phyloP scores from a whole-genome alignment of 495 filamentous ascomycete species.

The Neurospora sublineolata region DNA sequence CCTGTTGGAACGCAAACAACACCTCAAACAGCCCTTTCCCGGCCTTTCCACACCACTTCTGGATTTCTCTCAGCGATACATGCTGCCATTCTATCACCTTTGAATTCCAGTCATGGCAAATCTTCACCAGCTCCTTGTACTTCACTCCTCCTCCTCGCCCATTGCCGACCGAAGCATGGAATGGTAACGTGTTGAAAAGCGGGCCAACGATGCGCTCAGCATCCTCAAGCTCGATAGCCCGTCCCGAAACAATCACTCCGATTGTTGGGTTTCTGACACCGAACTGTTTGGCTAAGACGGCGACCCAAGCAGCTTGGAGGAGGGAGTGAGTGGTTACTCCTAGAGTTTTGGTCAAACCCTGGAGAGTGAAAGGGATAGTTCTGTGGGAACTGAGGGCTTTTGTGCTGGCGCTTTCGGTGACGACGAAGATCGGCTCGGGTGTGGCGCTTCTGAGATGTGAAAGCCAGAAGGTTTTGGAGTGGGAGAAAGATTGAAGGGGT shows the following conservation, averaged over 20 bases:
- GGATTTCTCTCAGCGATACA: conserved; percentile 58
- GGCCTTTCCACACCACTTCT: conserved; percentile 50
- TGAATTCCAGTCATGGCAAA: conserved; percentile 52
- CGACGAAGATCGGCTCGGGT: conserved; percentile 21
- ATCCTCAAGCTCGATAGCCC: conserved; percentile 51
- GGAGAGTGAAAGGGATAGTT: conserved; percentile 23
- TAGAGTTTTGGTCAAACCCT: conserved; percentile 39
- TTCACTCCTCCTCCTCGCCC: too few species aligned
- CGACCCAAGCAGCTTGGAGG: conserved; percentile 58
- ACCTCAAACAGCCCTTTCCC: conserved; percentile 63
- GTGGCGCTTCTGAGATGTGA: conserved; percentile 36
- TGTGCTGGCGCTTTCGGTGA: background rate
- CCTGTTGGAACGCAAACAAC: conserved; percentile 72
- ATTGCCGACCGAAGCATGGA: conserved; percentile 20
- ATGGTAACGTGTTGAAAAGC: conserved; percentile 83
- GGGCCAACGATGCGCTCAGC: conserved; percentile 68
- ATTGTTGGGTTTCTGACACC: conserved; percentile 29
- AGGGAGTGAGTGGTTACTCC: conserved; percentile 66
- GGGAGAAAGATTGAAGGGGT: conserved; percentile 41
- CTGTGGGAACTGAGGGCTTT: conserved; percentile 8
- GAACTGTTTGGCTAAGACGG: conserved; percentile 35
- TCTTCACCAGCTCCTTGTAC: conserved; percentile 33
- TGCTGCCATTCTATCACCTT: conserved; percentile 53
- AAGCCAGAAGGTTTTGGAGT: conserved; percentile 58
- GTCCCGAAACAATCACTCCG: conserved; percentile 60